Percentiles rank a stretch among this genome's conserved stretches.
Conservation (phyloP, 495 filamentous ascomycete species). For the Durotheca rogersii region DNA sequence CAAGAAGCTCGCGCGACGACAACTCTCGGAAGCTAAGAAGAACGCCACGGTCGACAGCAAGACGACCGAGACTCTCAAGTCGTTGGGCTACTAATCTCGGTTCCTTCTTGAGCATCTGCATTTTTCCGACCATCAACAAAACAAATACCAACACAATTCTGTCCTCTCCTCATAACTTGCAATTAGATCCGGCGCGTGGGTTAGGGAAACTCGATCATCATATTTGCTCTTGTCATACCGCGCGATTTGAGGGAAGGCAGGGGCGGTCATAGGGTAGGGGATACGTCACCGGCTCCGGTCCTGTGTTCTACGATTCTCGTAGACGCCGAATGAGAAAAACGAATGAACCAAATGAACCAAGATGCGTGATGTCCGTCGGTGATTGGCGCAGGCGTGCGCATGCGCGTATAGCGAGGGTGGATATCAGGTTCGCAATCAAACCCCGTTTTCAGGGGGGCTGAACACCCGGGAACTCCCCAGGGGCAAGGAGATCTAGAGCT, state of each 20-base stretch:
- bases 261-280: conserved; percentile 33
- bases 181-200: conserved; percentile 39
- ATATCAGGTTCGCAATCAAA: too few relatives aligned
- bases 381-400: too few relatives aligned
- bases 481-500: too few relatives aligned
- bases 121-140: conserved; percentile 34
- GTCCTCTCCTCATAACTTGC: conserved; percentile 36
- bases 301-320: conserved; percentile 36
- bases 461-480: too few relatives aligned
- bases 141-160: conserved; percentile 32
- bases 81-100: conserved; percentile 54
- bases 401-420: too few relatives aligned
- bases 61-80: conserved; percentile 55
- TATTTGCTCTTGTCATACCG: conserved; percentile 36
- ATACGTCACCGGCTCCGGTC: conserved; percentile 36
- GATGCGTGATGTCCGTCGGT: conserved; percentile 7
- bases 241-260: conserved; percentile 35
- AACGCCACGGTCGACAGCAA: conserved; percentile 78
- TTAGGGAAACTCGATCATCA: conserved; percentile 40
- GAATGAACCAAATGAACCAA: conserved; percentile 21
- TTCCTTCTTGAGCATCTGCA: conserved; percentile 27
- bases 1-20: conserved; percentile 93
- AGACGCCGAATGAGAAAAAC: conserved; percentile 40
- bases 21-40: conserved; percentile 88
- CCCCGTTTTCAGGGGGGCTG: too few relatives aligned